A percentile compares a stretch with the other conserved stretches of the same genome.
Conservation (phyloP, 1,139 yeast genomes). For the Meyerozyma smithsonii region DNA sequence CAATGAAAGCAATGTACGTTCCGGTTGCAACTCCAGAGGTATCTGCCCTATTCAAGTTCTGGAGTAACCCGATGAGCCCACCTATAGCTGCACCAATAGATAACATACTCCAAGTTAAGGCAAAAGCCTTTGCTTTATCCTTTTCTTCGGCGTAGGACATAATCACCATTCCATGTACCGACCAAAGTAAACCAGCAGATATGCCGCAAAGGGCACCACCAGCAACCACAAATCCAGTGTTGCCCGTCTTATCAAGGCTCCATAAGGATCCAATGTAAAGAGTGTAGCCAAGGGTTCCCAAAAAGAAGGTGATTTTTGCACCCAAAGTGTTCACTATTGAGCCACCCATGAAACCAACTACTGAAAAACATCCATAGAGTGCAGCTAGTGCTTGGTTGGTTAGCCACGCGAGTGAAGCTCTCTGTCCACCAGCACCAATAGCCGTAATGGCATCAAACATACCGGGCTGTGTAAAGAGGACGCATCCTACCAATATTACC, state of each 20-base stretch:
- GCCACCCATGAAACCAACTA: conserved; percentile 6
- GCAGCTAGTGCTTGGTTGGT: conserved; percentile 6
- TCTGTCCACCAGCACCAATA: conserved; percentile 4
- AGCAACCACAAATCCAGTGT: conserved; percentile 6
- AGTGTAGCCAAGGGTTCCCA: conserved; percentile 7
- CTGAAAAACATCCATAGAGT: conserved; percentile 6
- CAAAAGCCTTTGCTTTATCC: conserved; percentile 3
- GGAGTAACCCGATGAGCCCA: conserved; percentile 2
- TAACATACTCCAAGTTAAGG: conserved; percentile 3
- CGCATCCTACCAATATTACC: conserved; percentile 3
- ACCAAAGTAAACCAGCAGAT: conserved; percentile 2
- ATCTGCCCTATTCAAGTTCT: conserved; percentile 1
- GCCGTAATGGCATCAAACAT: conserved; percentile 4
- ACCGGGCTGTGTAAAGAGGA: conserved; percentile 3
- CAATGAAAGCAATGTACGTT: conserved; percentile 2
- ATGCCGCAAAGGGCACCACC: conserved; percentile 4
- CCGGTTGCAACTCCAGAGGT: conserved; percentile 4
- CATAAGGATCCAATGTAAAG: conserved; percentile 6
- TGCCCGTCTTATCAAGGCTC: conserved; percentile 5
- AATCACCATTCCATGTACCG: conserved; percentile 4
- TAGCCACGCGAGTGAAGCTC: conserved; percentile 2
- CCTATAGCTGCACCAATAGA: conserved; percentile 3
- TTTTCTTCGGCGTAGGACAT: conserved; percentile 4
- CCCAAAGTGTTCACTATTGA: conserved; percentile 6
- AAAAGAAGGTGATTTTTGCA: conserved; percentile 5